Evolutionary conservation across 257 asterid genomes (phyloP).

Genomic region (Ilex aquifolium): DNA sequence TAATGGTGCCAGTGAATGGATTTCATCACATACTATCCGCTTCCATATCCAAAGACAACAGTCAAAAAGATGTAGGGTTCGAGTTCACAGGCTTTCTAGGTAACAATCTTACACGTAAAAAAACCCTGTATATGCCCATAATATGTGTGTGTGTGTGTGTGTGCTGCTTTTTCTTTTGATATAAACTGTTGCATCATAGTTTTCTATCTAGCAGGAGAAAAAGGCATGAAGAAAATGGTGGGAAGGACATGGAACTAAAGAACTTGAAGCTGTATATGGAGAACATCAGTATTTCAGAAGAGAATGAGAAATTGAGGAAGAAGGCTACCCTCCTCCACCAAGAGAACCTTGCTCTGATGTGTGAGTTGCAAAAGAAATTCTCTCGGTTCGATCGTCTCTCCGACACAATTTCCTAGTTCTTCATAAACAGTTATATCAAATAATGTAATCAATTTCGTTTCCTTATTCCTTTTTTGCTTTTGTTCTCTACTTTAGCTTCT

Average conservation of each 20-base stretch:
- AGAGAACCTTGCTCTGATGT: conserved; percentile 58
- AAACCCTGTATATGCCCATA: not conserved
- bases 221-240: conserved; percentile 21
- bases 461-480: too few species aligned
- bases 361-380: conserved; percentile 35
- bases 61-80: conserved; percentile 23
- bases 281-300: conserved; percentile 59
- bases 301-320: conserved; percentile 59
- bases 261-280: conserved; percentile 71
- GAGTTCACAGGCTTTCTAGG: conserved; percentile 34
- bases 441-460: too few species aligned
- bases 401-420: too few species aligned
- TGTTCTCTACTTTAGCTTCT: too few species aligned
- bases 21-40: conserved; percentile 10
- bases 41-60: conserved; percentile 13
- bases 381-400: conserved; percentile 11
- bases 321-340: conserved; percentile 58
- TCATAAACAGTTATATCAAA: too few species aligned
- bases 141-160: too few species aligned
- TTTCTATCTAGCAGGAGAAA: conserved; percentile 17
- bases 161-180: too few species aligned
- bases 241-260: conserved; percentile 35
- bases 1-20: conserved; percentile 13
- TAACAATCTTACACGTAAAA: not conserved
- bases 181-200: too few species aligned